Evolutionary conservation across 768 basidiomycete genomes (phyloP), one percentile per base, ranked within the genome.

Genomic region (Cubamyces lactineus): DNA sequence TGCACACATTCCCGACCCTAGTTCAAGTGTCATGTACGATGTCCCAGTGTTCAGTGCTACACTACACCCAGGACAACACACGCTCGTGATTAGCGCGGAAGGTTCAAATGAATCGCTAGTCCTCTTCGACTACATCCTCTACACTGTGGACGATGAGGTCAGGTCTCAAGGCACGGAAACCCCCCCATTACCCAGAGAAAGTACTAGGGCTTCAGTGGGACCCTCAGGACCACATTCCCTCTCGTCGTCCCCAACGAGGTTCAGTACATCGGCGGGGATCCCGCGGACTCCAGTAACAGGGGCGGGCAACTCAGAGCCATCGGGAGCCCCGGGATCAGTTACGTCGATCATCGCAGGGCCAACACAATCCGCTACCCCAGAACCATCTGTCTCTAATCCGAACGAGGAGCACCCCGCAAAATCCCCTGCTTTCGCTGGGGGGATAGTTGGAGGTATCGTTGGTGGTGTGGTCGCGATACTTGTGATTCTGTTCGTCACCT

Each of bases 51-150:
- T 42, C 21, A 52, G 47, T 15, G 23, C 40, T 4, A 30, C 17
- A 13, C 38, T 63, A 11, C 42, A 26, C 17, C 23, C 55, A 28
- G 26, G 8, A 12, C 26, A 21, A 11, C 65, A 66, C 30, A 57
- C 42, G 11, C 61, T 66, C 30, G 43, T 53, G 0, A 59, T 66
- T 26, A 43, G 41, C 6, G 15, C 42, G 2, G 47, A 58, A 16
- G 53, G 54, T 2, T 12, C 39, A 11, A 51, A 45, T 23, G 4
- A 46, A 17, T 59, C 57, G 8, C 49, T 59, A 21, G 7, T 66
- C 34, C 34, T 57, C 12, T 66, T 66, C 39, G 65, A 66, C 52
- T 62, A 59, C 53, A 51, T 59, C 23, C 12, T 46, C 7, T 66
- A 66, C 28, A 62, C 65, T 15, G 26, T 47, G 24, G 15, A 17